Evolutionary conservation across 2,329 filamentous ascomycete species (phyloP).

Genomic region (Diplodia seriata): DNA sequence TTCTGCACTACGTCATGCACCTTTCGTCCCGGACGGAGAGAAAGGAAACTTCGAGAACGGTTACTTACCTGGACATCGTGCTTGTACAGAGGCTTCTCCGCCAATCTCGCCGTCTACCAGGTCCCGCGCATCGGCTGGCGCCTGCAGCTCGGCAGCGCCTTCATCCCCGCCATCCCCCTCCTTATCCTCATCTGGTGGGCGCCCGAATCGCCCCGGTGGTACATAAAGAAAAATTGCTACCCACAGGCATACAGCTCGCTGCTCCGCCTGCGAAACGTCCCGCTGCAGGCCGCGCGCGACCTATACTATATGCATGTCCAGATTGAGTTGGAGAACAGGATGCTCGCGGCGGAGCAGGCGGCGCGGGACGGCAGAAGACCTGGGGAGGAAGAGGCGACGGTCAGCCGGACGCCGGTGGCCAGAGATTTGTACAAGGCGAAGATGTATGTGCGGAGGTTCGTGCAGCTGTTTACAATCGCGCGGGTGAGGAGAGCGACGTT

Average conservation of each 20-base stretch:
- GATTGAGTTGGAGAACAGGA: slow-evolving; percentile 45
- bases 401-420: slow-evolving; percentile 14
- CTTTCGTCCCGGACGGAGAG: background rate
- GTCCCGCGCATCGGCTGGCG: slow-evolving; percentile 41
- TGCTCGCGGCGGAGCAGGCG: slow-evolving; percentile 42
- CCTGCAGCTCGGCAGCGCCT: slow-evolving; percentile 40
- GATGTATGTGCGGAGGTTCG: slow-evolving; percentile 20
- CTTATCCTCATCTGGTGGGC: slow-evolving; percentile 39
- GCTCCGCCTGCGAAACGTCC: slow-evolving; percentile 60
- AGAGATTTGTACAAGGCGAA: slow-evolving; percentile 27
- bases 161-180: slow-evolving; percentile 40
- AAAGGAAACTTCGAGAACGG: background rate
- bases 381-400: background rate
- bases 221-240: slow-evolving; percentile 39
- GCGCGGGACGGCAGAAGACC: slow-evolving; percentile 32
- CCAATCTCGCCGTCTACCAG: slow-evolving; percentile 38
- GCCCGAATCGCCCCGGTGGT: slow-evolving; percentile 40
- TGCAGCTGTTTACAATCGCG: slow-evolving; percentile 38
- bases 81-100: slow-evolving; percentile 38
- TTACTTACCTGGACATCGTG: background rate
- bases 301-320: slow-evolving; percentile 56
- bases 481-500: slow-evolving; percentile 41
- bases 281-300: slow-evolving; percentile 61
- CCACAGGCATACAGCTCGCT: slow-evolving; percentile 44
- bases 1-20: slow-evolving; percentile 44